phyloP scores from a whole-genome alignment of 1,139 yeast species.

The Kluyveromyces sp. region DNA sequence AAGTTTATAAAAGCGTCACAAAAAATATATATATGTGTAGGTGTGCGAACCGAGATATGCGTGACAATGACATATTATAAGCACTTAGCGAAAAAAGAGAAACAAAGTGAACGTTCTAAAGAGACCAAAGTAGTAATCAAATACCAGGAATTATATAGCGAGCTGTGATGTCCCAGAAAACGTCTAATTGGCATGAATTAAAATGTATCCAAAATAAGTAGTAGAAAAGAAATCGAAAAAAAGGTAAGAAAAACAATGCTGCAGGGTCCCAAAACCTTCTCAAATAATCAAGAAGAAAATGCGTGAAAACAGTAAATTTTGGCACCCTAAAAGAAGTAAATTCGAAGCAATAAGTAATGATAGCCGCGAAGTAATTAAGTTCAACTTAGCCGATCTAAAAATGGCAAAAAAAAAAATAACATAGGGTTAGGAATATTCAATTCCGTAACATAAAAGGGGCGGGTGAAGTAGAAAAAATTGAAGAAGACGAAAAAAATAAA shows the following conservation, averaged over 20 bases:
- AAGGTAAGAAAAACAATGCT: too few relatives aligned
- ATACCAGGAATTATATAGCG: too few relatives aligned
- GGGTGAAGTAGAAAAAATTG: too few relatives aligned
- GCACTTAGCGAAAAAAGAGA: not conserved
- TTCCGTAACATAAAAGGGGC: too few relatives aligned
- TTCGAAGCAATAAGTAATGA: not conserved
- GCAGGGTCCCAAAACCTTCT: too few relatives aligned
- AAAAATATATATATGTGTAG: not conserved
- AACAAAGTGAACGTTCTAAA: not conserved
- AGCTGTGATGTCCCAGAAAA: too few relatives aligned
- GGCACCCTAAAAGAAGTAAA: not conserved
- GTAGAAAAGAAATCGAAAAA: too few relatives aligned
- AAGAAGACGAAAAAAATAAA: too few relatives aligned
- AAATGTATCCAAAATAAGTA: not conserved
- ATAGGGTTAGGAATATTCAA: too few relatives aligned
- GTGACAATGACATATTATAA: not conserved
- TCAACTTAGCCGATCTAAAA: not conserved
- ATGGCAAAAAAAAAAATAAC: too few relatives aligned
- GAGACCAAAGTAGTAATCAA: not conserved
- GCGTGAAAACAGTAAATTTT: not conserved
- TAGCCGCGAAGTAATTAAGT: not conserved
- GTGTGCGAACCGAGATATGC: not conserved
- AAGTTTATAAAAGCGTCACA: constrained; percentile 4
- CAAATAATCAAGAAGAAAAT: not conserved
- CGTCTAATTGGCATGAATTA: not conserved